phyloP scores from a whole-genome alignment of 306 rosid genomes.

The Hippophae rhamnoides region DNA sequence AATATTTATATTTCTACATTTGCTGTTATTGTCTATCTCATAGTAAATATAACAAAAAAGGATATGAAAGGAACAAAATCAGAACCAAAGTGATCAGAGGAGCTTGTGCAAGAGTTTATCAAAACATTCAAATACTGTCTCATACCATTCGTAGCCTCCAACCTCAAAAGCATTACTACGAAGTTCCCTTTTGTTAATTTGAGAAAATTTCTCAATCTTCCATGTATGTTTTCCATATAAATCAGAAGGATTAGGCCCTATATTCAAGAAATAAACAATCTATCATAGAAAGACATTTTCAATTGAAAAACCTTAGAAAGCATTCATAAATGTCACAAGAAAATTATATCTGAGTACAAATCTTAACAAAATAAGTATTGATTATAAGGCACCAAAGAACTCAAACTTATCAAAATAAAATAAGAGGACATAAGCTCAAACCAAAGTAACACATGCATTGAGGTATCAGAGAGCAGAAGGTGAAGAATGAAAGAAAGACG shows the following conservation, averaged over 20 bases:
- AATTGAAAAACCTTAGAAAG: no score
- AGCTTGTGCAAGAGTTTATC: not conserved
- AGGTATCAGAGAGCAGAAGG: no score
- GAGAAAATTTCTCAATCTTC: slow-evolving; percentile 96
- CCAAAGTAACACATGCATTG: no score
- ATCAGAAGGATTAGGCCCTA: slow-evolving; percentile 83
- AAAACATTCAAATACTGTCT: slow-evolving; percentile 8
- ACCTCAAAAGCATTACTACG: slow-evolving; percentile 93
- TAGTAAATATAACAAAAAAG: no score
- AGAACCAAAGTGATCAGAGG: not conserved
- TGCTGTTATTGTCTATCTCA: no score
- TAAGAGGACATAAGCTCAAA: no score
- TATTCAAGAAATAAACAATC: slow-evolving; percentile 14
- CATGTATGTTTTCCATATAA: slow-evolving; percentile 86
- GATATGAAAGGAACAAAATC: not conserved
- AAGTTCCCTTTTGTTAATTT: slow-evolving; percentile 94
- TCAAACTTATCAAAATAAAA: no score
- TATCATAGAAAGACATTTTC: not conserved
- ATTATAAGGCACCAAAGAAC: no score
- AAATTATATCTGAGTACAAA: not conserved
- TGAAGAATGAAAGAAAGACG: no score
- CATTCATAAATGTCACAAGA: no score
- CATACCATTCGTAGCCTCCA: slow-evolving; percentile 96
- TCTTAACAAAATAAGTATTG: no score
- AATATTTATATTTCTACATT: no score